phyloP scores from a whole-genome alignment of 805 yeast genomes.

The Pichia sporocuriosa region DNA sequence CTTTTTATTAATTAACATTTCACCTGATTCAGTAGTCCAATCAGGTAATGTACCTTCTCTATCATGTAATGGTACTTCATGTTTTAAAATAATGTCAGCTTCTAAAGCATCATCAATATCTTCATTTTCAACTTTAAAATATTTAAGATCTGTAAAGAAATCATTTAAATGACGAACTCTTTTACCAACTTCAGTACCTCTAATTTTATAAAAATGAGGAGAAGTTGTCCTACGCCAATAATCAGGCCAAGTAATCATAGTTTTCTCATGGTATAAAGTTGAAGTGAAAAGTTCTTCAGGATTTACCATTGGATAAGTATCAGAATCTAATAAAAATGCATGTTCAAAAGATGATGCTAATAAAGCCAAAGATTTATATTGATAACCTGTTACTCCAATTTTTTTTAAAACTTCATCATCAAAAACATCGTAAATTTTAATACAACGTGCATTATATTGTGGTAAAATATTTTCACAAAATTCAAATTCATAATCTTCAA shows the following conservation, averaged over 20 bases:
- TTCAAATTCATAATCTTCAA: constrained; percentile 12
- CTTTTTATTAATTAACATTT: constrained; percentile 49
- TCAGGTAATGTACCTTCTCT: constrained; percentile 55
- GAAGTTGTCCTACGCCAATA: constrained; percentile 63
- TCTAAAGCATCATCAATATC: constrained; percentile 18
- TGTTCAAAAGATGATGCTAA: constrained; percentile 45
- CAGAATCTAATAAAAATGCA: constrained; percentile 39
- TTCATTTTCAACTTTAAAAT: constrained; percentile 13
- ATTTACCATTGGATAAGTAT: constrained; percentile 37
- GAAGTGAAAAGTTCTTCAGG: constrained; percentile 47
- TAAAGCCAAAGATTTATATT: constrained; percentile 36
- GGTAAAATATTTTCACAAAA: constrained; percentile 35
- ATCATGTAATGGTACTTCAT: constrained; percentile 44
- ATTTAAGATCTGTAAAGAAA: constrained; percentile 18
- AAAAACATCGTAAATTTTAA: constrained; percentile 32
- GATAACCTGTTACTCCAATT: constrained; percentile 30
- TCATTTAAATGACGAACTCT: constrained; percentile 31
- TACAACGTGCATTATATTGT: constrained; percentile 35
- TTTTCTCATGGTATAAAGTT: constrained; percentile 36
- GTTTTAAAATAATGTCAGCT: neutral
- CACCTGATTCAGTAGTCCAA: constrained; percentile 61
- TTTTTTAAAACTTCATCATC: constrained; percentile 23
- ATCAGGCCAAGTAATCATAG: constrained; percentile 65
- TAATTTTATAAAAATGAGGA: constrained; percentile 52
- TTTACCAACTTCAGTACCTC: constrained; percentile 33